Evolutionary conservation across 179 eudicot species (phyloP).

Genomic region (Amaranthus tricolor): DNA sequence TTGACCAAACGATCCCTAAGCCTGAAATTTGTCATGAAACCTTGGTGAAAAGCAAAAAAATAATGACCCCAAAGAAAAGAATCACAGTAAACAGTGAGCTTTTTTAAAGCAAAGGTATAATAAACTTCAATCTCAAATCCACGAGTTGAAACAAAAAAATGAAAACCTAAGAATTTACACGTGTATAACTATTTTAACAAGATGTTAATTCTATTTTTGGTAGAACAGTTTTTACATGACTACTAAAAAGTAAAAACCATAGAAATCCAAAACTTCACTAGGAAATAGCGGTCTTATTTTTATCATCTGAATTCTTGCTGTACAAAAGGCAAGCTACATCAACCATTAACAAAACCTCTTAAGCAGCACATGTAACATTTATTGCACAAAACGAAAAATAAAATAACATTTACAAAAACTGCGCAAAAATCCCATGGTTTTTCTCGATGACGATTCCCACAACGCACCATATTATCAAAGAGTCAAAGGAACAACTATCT

Average conservation of each 20-base stretch:
- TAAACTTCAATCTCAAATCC: not conserved
- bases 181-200: not conserved
- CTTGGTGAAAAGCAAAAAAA: not conserved
- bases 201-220: not conserved
- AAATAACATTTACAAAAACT: not conserved
- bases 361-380: not conserved
- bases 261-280: not conserved
- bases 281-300: not conserved
- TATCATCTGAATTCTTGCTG: not conserved
- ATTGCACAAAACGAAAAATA: not conserved
- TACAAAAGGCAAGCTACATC: not conserved
- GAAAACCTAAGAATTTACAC: not conserved
- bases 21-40: constrained; percentile 41
- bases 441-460: too few species aligned
- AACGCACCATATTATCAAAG: too few species aligned
- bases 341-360: not conserved
- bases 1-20: constrained; percentile 90
- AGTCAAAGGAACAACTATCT: too few species aligned
- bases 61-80: not conserved
- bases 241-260: not conserved
- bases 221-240: not conserved
- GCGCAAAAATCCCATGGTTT: too few species aligned
- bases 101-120: not conserved
- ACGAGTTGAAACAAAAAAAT: not conserved
- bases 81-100: not conserved